Evolutionary conservation across 2,329 filamentous ascomycete genomes (phyloP).

Genomic region (Aspergillus quadrilineatus): DNA sequence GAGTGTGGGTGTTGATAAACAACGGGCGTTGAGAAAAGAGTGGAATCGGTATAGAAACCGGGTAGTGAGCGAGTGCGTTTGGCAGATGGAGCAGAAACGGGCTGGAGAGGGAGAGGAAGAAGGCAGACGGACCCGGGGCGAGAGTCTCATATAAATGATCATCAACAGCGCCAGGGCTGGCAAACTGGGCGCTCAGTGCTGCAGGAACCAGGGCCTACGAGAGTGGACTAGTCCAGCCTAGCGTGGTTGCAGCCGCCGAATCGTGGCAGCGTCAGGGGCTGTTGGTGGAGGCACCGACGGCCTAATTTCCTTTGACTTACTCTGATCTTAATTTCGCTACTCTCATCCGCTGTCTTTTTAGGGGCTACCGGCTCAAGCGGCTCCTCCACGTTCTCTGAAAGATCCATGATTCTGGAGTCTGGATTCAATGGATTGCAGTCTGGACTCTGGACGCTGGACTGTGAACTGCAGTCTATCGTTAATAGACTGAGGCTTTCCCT

Average conservation of each 20-base stretch:
- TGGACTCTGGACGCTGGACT: background rate
- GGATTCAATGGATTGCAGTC: background rate
- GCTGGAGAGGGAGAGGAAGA: conserved; percentile 17
- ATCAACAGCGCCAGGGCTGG: background rate
- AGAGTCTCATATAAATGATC: conserved; percentile 5
- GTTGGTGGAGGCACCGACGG: conserved; percentile 2
- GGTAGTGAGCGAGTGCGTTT: conserved; percentile 48
- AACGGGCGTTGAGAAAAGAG: conserved; percentile 29
- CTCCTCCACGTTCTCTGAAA: background rate
- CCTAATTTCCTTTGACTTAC: conserved; percentile 11
- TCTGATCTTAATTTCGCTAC: conserved; percentile 1
- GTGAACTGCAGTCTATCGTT: background rate
- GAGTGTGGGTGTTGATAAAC: conserved; percentile 14
- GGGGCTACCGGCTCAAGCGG: background rate
- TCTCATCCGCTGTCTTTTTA: background rate
- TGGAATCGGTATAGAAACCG: conserved; percentile 39
- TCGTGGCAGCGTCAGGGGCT: conserved; percentile 1
- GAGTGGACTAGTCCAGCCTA: conserved; percentile 1
- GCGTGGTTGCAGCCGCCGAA: conserved; percentile 1
- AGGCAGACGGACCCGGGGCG: conserved; percentile 7
- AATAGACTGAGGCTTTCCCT: background rate
- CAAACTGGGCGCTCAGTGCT: background rate
- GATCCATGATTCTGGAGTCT: background rate
- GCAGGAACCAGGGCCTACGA: background rate
- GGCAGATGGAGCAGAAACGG: conserved; percentile 22